phyloP scores from a whole-genome alignment of 495 filamentous ascomycete genomes.

The Talaromyces ruber region DNA sequence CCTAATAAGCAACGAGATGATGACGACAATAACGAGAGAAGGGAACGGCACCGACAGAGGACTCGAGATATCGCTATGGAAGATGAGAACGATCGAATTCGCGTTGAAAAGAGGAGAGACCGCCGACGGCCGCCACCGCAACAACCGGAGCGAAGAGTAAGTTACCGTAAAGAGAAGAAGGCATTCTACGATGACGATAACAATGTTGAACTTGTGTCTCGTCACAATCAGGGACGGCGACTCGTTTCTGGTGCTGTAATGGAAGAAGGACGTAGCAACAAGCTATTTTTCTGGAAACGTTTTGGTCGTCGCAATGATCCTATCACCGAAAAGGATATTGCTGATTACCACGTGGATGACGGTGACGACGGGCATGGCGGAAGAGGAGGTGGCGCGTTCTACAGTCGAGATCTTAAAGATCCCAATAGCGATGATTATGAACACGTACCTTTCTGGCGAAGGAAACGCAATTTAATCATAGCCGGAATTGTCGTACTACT shows the following conservation, averaged over 20 bases:
- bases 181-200: constrained; percentile 6
- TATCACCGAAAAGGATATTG: constrained; percentile 5
- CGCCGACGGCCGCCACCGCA: constrained; percentile 1
- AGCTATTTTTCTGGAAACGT: constrained; percentile 29
- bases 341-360: neutral
- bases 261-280: constrained; percentile 50
- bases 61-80: constrained; percentile 17
- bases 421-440: constrained; percentile 1
- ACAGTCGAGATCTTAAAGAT: neutral
- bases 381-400: neutral
- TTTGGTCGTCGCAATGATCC: constrained; percentile 17
- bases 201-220: constrained; percentile 16
- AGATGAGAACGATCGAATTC: constrained; percentile 1
- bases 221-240: constrained; percentile 42
- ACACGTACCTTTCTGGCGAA: constrained; percentile 13
- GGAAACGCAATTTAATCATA: constrained; percentile 37
- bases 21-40: constrained; percentile 19
- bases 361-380: constrained; percentile 9
- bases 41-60: constrained; percentile 18
- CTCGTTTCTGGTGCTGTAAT: constrained; percentile 60
- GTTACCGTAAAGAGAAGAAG: constrained; percentile 7
- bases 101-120: constrained; percentile 12
- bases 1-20: constrained; percentile 21
- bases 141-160: neutral
- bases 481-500: constrained; percentile 45